A percentile compares a stretch with the other conserved stretches of the same genome.
phyloP scores from a whole-genome alignment of 805 yeast species.

The Starmera dryadoides region DNA sequence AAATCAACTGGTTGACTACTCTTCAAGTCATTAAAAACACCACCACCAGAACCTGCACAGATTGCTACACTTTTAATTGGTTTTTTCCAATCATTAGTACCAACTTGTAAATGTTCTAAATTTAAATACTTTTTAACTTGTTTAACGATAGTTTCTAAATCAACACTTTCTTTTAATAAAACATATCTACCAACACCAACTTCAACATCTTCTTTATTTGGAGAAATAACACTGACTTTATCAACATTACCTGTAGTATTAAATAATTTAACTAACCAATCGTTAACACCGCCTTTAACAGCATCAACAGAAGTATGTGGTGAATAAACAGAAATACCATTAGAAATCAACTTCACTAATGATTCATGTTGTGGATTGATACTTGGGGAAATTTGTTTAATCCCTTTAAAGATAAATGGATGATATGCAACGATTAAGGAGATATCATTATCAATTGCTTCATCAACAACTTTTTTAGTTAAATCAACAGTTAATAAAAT shows the following conservation, averaged over 20 bases:
- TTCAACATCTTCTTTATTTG: slow-evolving; percentile 30
- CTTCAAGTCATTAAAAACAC: slow-evolving; percentile 54
- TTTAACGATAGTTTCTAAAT: slow-evolving; percentile 37
- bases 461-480: slow-evolving; percentile 76
- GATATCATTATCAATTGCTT: slow-evolving; percentile 55
- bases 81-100: slow-evolving; percentile 25
- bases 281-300: slow-evolving; percentile 88
- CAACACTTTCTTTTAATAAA: slow-evolving; percentile 33
- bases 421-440: slow-evolving; percentile 78
- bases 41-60: slow-evolving; percentile 94
- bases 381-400: slow-evolving; percentile 59
- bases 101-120: slow-evolving; percentile 57
- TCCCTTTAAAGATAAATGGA: slow-evolving; percentile 88
- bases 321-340: slow-evolving; percentile 81
- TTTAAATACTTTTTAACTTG: slow-evolving; percentile 48
- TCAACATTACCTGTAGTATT: slow-evolving; percentile 22
- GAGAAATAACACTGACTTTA: slow-evolving; percentile 32
- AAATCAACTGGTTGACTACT: slow-evolving; percentile 52
- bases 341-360: slow-evolving; percentile 60
- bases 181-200: slow-evolving; percentile 84
- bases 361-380: slow-evolving; percentile 77
- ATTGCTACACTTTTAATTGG: slow-evolving; percentile 57
- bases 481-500: slow-evolving; percentile 76
- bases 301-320: slow-evolving; percentile 98
- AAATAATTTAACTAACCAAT: slow-evolving; percentile 72